Evolutionary conservation across 768 basidiomycete genomes (phyloP), one percentile per base, ranked within the genome.

Genomic region (Russula virescens): DNA sequence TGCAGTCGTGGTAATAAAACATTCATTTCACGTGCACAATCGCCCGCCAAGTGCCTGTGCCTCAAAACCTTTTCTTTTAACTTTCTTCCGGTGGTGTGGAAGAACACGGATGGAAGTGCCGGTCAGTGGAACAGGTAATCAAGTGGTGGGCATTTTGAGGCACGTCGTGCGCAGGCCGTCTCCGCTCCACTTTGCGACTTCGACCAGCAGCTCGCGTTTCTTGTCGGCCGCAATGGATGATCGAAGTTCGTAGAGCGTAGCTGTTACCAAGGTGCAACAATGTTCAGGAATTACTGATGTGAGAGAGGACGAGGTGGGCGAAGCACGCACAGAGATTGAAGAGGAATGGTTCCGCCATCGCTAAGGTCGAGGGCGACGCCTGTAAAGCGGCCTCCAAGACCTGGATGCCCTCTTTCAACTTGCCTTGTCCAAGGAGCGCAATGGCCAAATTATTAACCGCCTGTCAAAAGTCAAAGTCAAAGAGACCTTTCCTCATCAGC

Each of bases 121-220:
- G n/a, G n/a, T n/a, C n/a, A n/a, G n/a, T n/a, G n/a, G n/a, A n/a
- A n/a, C n/a, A n/a, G n/a, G n/a, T n/a, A 40, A 54, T 55, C 55
- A 63, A 34, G 9, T 50, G 13, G 88, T 49, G 34, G 89, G 86
- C 83, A 92, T 83, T 74, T 93, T 93, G 69, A 93, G 75, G 70
- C 88, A 91, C 40, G 83, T 81, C 21, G 86, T 84, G 67, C 80
- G 85, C 68, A 93, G 72, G 0, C 91, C 91, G 72, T 94, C 91
- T 3, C 91, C 91, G 63, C 88, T 89, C 89, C 89, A 92, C 70
- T 88, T 88, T 16, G 89, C 86, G 0, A 90, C 89, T 63, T 91
- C 85, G 16, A 89, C 67, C 31, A 93, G 76, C 35, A 93, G 75
- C 25, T 83, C 82, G 47, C 84, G 83, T 72, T 93, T 94, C 73